These are phyloP conservation scores for Mallotus nudiflorus DNA, from an alignment of 345 rosid species.

Conservation along the genomic window DNA sequence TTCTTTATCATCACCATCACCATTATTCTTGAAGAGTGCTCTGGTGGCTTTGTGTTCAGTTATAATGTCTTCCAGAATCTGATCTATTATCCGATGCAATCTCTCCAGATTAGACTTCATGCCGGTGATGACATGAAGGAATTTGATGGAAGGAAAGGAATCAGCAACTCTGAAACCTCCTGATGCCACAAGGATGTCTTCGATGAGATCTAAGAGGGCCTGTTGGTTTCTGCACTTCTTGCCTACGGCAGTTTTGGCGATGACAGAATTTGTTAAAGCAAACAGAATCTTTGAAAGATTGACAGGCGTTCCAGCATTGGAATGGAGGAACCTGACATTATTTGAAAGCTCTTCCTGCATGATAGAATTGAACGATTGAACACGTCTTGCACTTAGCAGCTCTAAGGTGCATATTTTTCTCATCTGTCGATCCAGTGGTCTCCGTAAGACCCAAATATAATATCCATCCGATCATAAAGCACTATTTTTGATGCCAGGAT, in stretches of 20 bases:
- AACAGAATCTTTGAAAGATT: slow-evolving; percentile 19
- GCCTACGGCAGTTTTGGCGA: slow-evolving; percentile 30
- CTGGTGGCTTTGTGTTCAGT: slow-evolving; percentile 3
- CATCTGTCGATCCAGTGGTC: slow-evolving; percentile 4
- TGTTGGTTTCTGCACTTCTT: slow-evolving; percentile 27
- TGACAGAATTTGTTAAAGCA: slow-evolving; percentile 15
- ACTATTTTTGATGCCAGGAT: neutral
- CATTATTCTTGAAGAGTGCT: neutral
- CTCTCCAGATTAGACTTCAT: neutral
- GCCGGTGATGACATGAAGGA: neutral
- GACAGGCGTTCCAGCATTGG: slow-evolving; percentile 19
- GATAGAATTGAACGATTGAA: neutral
- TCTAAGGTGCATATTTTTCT: neutral
- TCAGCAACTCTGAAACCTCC: slow-evolving; percentile 31
- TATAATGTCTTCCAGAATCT: slow-evolving; percentile 11
- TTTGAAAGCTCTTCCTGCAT: slow-evolving; percentile 11
- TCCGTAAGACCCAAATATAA: neutral
- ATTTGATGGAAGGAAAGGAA: slow-evolving; percentile 15
- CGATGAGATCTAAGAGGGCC: neutral
- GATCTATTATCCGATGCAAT: neutral
- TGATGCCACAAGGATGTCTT: neutral
- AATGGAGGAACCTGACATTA: neutral
- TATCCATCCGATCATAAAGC: neutral
- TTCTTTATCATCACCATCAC: neutral
- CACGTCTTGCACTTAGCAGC: neutral